A percentile compares a stretch with the other conserved stretches of the same genome.
phyloP scores from a whole-genome alignment of 2,329 filamentous ascomycete genomes.

The Ceratocystis albifundus region DNA sequence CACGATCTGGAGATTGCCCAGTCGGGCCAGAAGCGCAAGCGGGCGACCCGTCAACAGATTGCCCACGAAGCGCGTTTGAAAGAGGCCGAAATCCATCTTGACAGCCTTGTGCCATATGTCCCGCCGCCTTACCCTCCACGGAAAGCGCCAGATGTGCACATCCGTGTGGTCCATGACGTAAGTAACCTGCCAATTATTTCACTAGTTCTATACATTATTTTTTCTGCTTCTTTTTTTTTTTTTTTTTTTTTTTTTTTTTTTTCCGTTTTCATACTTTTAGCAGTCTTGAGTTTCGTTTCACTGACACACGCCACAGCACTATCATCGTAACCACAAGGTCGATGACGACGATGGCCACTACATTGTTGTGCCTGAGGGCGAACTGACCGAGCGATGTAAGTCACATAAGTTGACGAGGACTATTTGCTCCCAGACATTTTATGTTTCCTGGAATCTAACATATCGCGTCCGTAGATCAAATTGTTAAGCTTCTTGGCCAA shows the following conservation, averaged over 20 bases:
- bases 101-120: conserved; percentile 67
- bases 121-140: conserved; percentile 80
- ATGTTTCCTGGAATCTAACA: background rate
- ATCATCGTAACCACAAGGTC: conserved; percentile 56
- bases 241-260: too few species aligned
- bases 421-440: background rate
- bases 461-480: conserved; percentile 52
- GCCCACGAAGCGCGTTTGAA: conserved; percentile 71
- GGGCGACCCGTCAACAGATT: conserved; percentile 61
- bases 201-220: too few species aligned
- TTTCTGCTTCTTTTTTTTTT: too few species aligned
- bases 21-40: conserved; percentile 80
- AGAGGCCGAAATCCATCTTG: conserved; percentile 57
- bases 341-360: conserved; percentile 98
- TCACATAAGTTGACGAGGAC: background rate
- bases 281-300: background rate
- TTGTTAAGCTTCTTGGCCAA: conserved; percentile 81
- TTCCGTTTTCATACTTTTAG: background rate
- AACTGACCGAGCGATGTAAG: conserved; percentile 78
- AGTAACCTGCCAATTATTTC: conserved; percentile 29
- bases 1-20: conserved; percentile 52
- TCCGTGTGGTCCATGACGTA: conserved; percentile 52
- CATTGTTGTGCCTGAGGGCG: conserved; percentile 76
- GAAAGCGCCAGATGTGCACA: conserved; percentile 70
- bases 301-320: conserved; percentile 26